Percentiles rank a stretch among this genome's conserved stretches.
Conservation (phyloP, 495 filamentous ascomycete species). For the Penicillium maclennaniae region DNA sequence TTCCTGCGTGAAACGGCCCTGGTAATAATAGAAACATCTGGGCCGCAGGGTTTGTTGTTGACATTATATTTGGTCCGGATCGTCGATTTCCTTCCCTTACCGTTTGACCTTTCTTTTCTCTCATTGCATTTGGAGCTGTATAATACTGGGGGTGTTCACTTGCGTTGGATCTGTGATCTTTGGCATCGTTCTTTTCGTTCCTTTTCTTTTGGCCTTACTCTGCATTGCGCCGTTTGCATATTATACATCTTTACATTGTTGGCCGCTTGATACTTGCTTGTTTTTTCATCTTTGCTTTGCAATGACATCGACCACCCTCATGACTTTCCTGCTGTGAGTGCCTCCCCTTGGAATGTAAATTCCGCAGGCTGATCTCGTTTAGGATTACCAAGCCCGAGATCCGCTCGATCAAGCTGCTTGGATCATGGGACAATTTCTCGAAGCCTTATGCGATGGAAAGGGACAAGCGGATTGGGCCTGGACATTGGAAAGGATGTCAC, state of each 20-base stretch:
- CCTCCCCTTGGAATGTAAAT: not conserved
- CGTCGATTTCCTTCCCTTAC: constrained; percentile 2
- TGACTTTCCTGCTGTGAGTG: constrained; percentile 74
- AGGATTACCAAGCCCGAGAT: constrained; percentile 57
- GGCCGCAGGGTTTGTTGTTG: constrained; percentile 8
- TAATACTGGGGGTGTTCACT: constrained; percentile 11
- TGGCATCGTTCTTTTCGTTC: constrained; percentile 4
- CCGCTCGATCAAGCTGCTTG: constrained; percentile 71
- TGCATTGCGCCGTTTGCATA: not conserved
- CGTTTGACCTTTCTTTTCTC: constrained; percentile 8
- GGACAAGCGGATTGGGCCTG: constrained; percentile 63
- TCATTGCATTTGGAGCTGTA: constrained; percentile 23
- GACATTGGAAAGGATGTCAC: constrained; percentile 82
- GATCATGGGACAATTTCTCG: constrained; percentile 92
- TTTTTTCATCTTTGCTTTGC: constrained; percentile 12
- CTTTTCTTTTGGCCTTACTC: constrained; percentile 5
- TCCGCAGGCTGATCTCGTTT: not conserved
- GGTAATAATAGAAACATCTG: constrained; percentile 26
- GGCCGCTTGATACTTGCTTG: constrained; percentile 6
- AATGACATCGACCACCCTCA: constrained; percentile 73
- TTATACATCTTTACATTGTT: constrained; percentile 9
- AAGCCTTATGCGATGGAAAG: constrained; percentile 72
- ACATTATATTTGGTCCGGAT: constrained; percentile 2
- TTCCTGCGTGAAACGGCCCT: constrained; percentile 23
- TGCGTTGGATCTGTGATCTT: constrained; percentile 11